Percentiles rank a stretch among this genome's conserved stretches.
phyloP scores from a whole-genome alignment of 495 filamentous ascomycete species.

The Massariosphaeria phaeospora region DNA sequence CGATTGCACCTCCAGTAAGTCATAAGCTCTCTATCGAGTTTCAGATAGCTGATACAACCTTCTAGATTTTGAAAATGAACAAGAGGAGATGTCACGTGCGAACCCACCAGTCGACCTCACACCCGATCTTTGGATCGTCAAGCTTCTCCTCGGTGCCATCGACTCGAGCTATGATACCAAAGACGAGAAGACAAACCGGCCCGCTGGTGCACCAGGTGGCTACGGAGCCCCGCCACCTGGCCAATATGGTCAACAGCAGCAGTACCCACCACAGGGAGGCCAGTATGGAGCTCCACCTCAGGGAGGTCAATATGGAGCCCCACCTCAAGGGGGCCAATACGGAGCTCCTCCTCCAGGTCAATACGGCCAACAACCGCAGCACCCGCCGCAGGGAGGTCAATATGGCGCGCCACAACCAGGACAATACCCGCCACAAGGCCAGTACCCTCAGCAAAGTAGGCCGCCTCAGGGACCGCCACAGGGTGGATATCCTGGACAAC shows the following conservation, averaged over 20 bases:
- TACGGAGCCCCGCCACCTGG: slow-evolving; percentile 3
- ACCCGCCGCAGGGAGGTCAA: slow-evolving; percentile 14
- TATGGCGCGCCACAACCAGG: slow-evolving; percentile 1
- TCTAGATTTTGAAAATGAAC: slow-evolving; percentile 61
- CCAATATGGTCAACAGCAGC: slow-evolving; percentile 14
- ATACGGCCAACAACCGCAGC: slow-evolving; percentile 15
- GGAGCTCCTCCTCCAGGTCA: slow-evolving; percentile 1
- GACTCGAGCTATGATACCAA: slow-evolving; percentile 62
- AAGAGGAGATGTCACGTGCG: slow-evolving; percentile 57
- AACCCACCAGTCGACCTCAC: slow-evolving; percentile 56
- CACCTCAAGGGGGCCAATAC: slow-evolving; percentile 2
- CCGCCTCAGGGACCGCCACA: background rate
- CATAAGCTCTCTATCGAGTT: background rate
- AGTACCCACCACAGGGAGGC: slow-evolving; percentile 19
- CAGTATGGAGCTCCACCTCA: slow-evolving; percentile 1
- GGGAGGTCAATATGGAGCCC: background rate
- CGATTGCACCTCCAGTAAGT: slow-evolving; percentile 67
- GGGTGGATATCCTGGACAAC: slow-evolving; percentile 5
- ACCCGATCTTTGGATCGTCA: slow-evolving; percentile 64
- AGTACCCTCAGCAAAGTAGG: slow-evolving; percentile 26
- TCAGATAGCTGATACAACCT: slow-evolving; percentile 26
- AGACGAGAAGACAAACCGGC: slow-evolving; percentile 50
- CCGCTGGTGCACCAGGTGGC: slow-evolving; percentile 3
- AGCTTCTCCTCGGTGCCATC: slow-evolving; percentile 67
- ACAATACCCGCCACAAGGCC: slow-evolving; percentile 8